Evolutionary conservation across 495 filamentous ascomycete genomes (phyloP).

Genomic region (Aspergillus biplanus): DNA sequence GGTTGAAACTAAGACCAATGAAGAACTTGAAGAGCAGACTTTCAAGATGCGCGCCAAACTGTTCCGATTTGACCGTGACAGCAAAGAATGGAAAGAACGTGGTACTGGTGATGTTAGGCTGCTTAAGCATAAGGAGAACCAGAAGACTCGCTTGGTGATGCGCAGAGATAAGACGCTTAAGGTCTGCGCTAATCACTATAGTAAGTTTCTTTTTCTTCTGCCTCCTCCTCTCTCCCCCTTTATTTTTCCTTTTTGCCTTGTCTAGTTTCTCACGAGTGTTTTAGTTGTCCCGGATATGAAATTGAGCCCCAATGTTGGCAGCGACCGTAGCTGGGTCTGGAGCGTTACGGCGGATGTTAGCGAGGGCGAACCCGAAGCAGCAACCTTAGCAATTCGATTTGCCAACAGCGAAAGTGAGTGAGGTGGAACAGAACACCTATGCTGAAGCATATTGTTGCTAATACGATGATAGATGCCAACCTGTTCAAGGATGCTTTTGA

Average conservation of each 20-base stretch:
- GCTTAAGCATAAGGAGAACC: constrained; percentile 97
- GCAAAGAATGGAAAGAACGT: constrained; percentile 98
- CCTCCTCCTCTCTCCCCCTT: background rate
- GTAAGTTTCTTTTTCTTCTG: constrained; percentile 56
- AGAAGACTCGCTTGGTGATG: constrained; percentile 98
- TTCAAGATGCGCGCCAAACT: constrained; percentile 99
- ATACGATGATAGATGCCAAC: constrained; percentile 74
- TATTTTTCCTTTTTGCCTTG: constrained; percentile 4
- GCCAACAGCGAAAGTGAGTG: constrained; percentile 94
- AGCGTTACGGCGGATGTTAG: constrained; percentile 97
- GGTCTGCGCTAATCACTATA: constrained; percentile 99
- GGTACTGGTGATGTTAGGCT: constrained; percentile 95
- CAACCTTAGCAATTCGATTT: constrained; percentile 95
- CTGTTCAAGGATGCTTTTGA: constrained; percentile 97
- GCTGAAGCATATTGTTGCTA: constrained; percentile 8
- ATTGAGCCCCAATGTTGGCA: constrained; percentile 94
- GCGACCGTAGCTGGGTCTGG: constrained; percentile 99
- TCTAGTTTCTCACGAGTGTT: constrained; percentile 23
- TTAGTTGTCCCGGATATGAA: constrained; percentile 98
- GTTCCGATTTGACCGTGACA: constrained; percentile 92
- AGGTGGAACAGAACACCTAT: background rate
- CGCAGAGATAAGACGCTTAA: constrained; percentile 99
- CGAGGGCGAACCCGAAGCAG: constrained; percentile 95
- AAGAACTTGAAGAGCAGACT: constrained; percentile 93
- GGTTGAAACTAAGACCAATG: constrained; percentile 96